phyloP scores from a whole-genome alignment of 345 rosid genomes.

The Acer campestre region DNA sequence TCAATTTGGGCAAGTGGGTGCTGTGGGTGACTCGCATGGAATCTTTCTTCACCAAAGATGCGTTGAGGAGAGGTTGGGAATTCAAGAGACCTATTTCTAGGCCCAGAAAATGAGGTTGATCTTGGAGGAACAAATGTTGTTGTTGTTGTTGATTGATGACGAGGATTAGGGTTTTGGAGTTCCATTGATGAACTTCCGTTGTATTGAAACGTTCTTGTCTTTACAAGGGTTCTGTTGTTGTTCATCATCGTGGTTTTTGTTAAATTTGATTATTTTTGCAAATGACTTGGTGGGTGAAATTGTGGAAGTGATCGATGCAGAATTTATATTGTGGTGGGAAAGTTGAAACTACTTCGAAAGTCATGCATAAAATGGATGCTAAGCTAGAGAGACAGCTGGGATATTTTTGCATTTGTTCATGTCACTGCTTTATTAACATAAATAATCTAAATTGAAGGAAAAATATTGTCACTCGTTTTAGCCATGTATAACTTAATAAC shows the following conservation, averaged over 20 bases:
- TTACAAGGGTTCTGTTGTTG: constrained; percentile 20
- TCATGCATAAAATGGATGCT: too few species aligned
- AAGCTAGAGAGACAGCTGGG: too few species aligned
- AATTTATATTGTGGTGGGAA: constrained; percentile 13
- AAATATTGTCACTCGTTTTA: too few species aligned
- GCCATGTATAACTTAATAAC: too few species aligned
- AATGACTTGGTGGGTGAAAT: constrained; percentile 11
- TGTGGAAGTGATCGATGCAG: constrained; percentile 14
- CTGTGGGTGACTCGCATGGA: constrained; percentile 65
- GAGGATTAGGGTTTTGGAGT: constrained; percentile 1
- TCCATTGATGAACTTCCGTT: constrained; percentile 22
- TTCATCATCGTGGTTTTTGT: not conserved
- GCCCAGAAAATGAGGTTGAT: not conserved
- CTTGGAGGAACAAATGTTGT: not conserved
- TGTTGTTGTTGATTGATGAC: not conserved
- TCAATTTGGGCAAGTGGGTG: constrained; percentile 51
- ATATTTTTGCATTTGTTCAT: too few species aligned
- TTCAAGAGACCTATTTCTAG: constrained; percentile 21
- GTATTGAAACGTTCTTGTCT: constrained; percentile 19
- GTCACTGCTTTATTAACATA: too few species aligned
- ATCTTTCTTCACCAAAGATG: constrained; percentile 46
- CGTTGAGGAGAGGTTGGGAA: constrained; percentile 61
- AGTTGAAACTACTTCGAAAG: not conserved
- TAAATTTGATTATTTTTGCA: not conserved
- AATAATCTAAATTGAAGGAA: too few species aligned